phyloP scores from a whole-genome alignment of 78 protist species.

The Emiliania huxleyi region DNA sequence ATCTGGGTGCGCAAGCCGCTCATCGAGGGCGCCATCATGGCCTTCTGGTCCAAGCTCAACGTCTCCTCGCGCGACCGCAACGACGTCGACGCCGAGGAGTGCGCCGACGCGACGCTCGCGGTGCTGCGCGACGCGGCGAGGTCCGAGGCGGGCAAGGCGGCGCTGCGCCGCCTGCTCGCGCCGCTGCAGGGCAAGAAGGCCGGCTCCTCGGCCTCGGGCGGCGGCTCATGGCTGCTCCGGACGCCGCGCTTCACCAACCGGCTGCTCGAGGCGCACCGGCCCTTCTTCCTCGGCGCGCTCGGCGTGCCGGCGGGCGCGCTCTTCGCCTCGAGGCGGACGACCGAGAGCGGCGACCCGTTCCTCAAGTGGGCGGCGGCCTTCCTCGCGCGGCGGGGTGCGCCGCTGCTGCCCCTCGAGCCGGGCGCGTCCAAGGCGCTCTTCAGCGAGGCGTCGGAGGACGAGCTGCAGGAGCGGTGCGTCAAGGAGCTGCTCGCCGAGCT shows the following conservation, averaged over 20 bases:
- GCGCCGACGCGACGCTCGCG: background rate
- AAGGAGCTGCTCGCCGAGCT: background rate
- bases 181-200: no score
- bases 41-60: background rate
- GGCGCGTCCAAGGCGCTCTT: background rate
- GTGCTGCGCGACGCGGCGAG: background rate
- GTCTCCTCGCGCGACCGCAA: background rate
- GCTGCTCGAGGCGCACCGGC: background rate
- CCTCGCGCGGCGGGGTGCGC: background rate
- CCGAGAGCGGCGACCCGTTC: background rate
- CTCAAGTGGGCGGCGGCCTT: background rate
- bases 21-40: background rate
- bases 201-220: background rate
- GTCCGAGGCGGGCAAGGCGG: background rate
- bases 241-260: background rate
- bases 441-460: background rate
- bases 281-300: no score
- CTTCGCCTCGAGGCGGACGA: background rate
- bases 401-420: background rate
- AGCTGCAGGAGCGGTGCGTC: background rate
- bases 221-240: background rate
- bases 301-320: no score
- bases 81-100: background rate
- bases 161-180: background rate
- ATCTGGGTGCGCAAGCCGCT: background rate